Conservation (phyloP, 306 rosid genomes). For the Cucurbita ficifolia region DNA sequence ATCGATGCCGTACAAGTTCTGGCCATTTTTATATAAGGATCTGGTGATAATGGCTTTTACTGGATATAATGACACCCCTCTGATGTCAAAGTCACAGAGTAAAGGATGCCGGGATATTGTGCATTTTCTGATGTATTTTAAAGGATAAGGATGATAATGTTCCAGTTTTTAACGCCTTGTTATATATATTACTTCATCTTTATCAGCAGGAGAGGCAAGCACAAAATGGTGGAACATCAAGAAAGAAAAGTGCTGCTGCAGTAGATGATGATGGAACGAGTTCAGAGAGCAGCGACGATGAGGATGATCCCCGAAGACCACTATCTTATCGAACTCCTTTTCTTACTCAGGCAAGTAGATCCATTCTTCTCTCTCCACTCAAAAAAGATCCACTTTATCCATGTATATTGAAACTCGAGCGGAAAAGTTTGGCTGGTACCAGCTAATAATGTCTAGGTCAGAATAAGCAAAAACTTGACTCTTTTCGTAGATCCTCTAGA, state of each 20-base stretch:
- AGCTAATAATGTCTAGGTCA: background rate
- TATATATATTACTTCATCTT: background rate
- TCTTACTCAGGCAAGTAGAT: slow-evolving; percentile 55
- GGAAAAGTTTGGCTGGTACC: background rate
- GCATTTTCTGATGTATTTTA: background rate
- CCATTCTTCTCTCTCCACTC: background rate
- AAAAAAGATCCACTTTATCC: background rate
- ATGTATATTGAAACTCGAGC: background rate
- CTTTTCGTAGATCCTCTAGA: background rate
- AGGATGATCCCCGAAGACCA: slow-evolving; percentile 52
- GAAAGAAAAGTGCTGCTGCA: slow-evolving; percentile 39
- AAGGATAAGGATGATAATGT: background rate
- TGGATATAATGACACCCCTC: background rate
- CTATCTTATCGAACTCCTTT: slow-evolving; percentile 69
- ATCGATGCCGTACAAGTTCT: background rate
- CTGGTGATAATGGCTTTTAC: background rate
- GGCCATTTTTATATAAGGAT: background rate
- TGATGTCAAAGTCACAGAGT: background rate
- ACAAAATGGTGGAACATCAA: slow-evolving; percentile 43
- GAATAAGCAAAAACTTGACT: background rate
- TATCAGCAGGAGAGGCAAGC: slow-evolving; percentile 40
- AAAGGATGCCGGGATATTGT: background rate
- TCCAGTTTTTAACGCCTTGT: background rate
- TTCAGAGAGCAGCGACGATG: slow-evolving; percentile 58
- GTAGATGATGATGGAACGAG: slow-evolving; percentile 55